phyloP scores from a whole-genome alignment of 2,329 filamentous ascomycete genomes.

The Mycogone perniciosa region DNA sequence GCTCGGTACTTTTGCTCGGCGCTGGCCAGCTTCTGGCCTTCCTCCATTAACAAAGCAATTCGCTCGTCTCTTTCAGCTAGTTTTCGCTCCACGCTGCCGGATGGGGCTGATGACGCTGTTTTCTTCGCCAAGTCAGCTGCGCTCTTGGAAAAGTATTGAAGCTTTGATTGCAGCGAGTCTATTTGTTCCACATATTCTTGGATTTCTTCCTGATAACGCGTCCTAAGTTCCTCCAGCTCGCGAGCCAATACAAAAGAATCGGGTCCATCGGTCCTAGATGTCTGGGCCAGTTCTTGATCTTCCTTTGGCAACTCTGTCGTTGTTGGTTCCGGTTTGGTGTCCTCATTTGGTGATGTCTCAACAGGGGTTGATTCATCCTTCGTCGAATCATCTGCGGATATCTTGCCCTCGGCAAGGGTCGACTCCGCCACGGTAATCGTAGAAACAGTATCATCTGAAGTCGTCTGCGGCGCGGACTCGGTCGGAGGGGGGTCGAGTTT shows the following conservation, averaged over 20 bases:
- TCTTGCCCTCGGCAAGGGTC: neutral
- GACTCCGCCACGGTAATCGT: neutral
- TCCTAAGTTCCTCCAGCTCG: slow-evolving; percentile 21
- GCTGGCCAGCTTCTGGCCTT: slow-evolving; percentile 82
- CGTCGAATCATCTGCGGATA: neutral
- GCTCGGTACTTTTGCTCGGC: slow-evolving; percentile 79
- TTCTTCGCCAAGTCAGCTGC: slow-evolving; percentile 69
- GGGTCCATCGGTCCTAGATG: neutral
- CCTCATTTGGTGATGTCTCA: neutral
- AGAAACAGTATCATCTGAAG: neutral
- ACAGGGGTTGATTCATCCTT: neutral
- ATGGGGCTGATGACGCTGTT: slow-evolving; percentile 53
- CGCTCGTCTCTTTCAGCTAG: slow-evolving; percentile 85
- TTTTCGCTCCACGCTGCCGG: slow-evolving; percentile 67
- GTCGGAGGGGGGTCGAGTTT: slow-evolving; percentile 14
- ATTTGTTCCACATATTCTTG: slow-evolving; percentile 81
- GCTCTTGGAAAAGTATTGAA: slow-evolving; percentile 80
- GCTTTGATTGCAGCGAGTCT: slow-evolving; percentile 83
- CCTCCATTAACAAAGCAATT: slow-evolving; percentile 83
- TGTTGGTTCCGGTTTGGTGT: neutral
- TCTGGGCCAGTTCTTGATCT: neutral
- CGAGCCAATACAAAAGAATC: slow-evolving; percentile 10
- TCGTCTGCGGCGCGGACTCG: slow-evolving; percentile 7
- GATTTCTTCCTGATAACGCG: slow-evolving; percentile 67
- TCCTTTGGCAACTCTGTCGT: neutral